Conservation (phyloP, 768 basidiomycete species). For the Mycena metata region DNA sequence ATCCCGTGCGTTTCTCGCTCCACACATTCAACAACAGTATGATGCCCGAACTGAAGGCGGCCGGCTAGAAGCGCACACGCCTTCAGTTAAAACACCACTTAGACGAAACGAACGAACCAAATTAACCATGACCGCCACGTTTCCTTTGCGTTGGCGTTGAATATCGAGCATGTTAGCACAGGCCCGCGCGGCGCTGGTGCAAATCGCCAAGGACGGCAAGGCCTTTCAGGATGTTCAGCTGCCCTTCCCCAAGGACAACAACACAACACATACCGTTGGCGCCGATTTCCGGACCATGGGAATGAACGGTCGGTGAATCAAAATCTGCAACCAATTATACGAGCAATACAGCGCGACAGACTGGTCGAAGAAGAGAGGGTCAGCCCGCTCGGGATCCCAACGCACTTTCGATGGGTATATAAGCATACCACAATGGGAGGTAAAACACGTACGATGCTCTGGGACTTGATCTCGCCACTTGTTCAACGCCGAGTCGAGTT, state of each 20-base stretch:
- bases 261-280: slow-evolving; percentile 20
- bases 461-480: slow-evolving; percentile 73
- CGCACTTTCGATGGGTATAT: no score
- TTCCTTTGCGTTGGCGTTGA: slow-evolving; percentile 25
- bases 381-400: slow-evolving; percentile 42
- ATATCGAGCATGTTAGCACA: slow-evolving; percentile 71
- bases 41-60: slow-evolving; percentile 1
- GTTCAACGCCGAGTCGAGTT: slow-evolving; percentile 74
- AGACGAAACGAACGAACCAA: slow-evolving; percentile 5
- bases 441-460: slow-evolving; percentile 50
- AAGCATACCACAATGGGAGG: no score
- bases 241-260: background rate
- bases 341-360: slow-evolving; percentile 53
- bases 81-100: background rate
- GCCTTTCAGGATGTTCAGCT: background rate
- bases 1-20: slow-evolving; percentile 19
- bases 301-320: slow-evolving; percentile 78
- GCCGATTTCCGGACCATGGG: slow-evolving; percentile 59
- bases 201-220: slow-evolving; percentile 74
- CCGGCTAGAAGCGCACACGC: background rate
- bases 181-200: slow-evolving; percentile 78
- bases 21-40: slow-evolving; percentile 20
- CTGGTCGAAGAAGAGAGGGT: slow-evolving; percentile 53
- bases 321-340: slow-evolving; percentile 59
- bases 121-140: background rate